Percentiles rank a stretch among this genome's conserved stretches.
Evolutionary conservation across 305 asterid genomes (phyloP).

Genomic region (Fraxinus albicans): DNA sequence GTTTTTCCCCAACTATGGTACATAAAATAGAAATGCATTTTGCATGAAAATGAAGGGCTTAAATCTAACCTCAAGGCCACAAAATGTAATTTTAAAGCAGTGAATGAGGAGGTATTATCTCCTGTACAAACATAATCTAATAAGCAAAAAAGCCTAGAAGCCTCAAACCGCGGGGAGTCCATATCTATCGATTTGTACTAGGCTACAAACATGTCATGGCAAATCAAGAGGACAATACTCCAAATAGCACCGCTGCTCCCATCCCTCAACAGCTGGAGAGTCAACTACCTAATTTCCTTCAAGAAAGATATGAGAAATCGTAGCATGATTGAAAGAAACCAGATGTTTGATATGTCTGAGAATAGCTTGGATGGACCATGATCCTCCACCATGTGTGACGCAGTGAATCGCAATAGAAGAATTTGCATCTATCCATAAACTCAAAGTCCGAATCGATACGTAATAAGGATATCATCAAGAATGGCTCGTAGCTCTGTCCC

Average conservation of each 20-base stretch:
- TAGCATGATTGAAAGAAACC: neutral
- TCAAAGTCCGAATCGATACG: neutral
- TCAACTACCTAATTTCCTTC: too few relatives aligned
- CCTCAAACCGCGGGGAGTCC: too few relatives aligned
- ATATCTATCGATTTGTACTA: too few relatives aligned
- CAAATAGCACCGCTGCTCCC: neutral
- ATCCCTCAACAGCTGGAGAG: neutral
- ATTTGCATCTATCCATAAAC: neutral
- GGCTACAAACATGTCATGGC: neutral
- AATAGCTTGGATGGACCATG: neutral
- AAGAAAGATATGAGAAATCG: too few relatives aligned
- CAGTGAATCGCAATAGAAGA: neutral
- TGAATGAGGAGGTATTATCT: neutral
- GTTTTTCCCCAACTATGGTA: neutral
- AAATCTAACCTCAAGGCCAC: neutral
- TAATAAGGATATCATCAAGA: neutral
- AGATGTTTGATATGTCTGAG: neutral
- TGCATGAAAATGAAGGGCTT: neutral
- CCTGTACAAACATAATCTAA: neutral
- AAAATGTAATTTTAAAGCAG: neutral
- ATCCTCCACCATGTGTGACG: neutral
- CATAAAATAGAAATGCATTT: neutral
- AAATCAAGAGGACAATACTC: neutral
- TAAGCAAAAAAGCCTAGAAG: neutral
- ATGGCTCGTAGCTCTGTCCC: neutral